These are phyloP conservation scores for Cordia subcordata DNA, from an alignment of 257 asterid species.

Conservation along the genomic window DNA sequence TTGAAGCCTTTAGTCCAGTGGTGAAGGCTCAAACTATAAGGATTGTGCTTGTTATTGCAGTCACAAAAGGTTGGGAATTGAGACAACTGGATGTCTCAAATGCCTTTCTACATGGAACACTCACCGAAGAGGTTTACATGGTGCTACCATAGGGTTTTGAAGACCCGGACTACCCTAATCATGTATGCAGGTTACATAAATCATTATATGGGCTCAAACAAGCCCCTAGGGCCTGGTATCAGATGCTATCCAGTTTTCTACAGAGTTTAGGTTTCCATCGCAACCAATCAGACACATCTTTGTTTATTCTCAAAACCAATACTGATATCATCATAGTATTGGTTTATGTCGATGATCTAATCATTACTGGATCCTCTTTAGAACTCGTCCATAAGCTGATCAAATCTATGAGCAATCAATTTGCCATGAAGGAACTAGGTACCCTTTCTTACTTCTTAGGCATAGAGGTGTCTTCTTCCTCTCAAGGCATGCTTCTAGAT, in stretches of 20 bases:
- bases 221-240: constrained; percentile 1
- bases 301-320: neutral
- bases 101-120: constrained; percentile 1
- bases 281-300: neutral
- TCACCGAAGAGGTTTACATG: neutral
- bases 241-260: neutral
- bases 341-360: no score
- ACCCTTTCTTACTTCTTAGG: no score
- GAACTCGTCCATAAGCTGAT: no score
- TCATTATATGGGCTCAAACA: constrained; percentile 5
- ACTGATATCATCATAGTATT: no score
- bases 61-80: neutral
- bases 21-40: neutral
- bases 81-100: neutral
- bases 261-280: neutral
- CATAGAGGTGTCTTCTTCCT: no score
- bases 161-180: neutral
- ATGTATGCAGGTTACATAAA: neutral
- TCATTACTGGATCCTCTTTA: no score
- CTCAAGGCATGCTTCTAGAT: no score
- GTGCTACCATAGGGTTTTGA: neutral
- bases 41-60: neutral
- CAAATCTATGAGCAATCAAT: no score
- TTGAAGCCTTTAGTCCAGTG: neutral
- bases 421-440: no score